A percentile compares a stretch with the other conserved stretches of the same genome.
Evolutionary conservation across 2,329 filamentous ascomycete species (phyloP).

Genomic region (Sphaerostilbella broomeana): DNA sequence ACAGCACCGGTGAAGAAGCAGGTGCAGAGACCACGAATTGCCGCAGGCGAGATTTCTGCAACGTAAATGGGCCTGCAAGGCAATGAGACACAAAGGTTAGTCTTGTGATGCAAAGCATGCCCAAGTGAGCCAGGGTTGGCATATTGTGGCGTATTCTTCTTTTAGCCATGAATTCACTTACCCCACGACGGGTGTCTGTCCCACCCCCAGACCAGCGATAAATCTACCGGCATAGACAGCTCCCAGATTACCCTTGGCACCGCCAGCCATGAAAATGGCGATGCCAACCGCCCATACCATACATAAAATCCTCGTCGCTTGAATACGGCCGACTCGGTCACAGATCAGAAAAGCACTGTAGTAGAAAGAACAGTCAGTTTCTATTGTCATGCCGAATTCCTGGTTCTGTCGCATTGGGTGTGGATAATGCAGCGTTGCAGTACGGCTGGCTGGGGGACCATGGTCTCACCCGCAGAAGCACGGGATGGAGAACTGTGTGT

Average conservation of each 20-base stretch:
- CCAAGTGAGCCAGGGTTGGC: too few relatives aligned
- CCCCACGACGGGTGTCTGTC: slow-evolving; percentile 60
- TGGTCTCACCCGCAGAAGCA: slow-evolving; percentile 1
- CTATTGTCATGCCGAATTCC: neutral
- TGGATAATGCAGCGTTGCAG: slow-evolving; percentile 1
- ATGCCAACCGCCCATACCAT: slow-evolving; percentile 52
- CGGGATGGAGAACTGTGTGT: neutral
- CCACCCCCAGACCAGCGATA: slow-evolving; percentile 59
- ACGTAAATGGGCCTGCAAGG: slow-evolving; percentile 56
- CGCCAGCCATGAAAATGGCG: slow-evolving; percentile 49
- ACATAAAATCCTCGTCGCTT: slow-evolving; percentile 54
- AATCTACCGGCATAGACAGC: slow-evolving; percentile 60
- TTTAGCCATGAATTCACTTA: too few relatives aligned
- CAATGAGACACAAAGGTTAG: neutral
- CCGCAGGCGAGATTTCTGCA: slow-evolving; percentile 63
- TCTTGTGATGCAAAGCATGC: neutral
- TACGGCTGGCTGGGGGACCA: too few relatives aligned
- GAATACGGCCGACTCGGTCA: slow-evolving; percentile 56
- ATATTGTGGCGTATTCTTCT: too few relatives aligned
- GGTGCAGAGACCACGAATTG: slow-evolving; percentile 66
- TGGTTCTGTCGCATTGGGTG: slow-evolving; percentile 5
- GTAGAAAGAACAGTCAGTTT: slow-evolving; percentile 5
- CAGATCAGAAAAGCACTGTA: slow-evolving; percentile 51
- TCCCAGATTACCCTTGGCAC: slow-evolving; percentile 44
- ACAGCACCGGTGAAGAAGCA: slow-evolving; percentile 50